Conservation (phyloP, 1,284 basidiomycete genomes). For the Ceratobasidium sp. region DNA sequence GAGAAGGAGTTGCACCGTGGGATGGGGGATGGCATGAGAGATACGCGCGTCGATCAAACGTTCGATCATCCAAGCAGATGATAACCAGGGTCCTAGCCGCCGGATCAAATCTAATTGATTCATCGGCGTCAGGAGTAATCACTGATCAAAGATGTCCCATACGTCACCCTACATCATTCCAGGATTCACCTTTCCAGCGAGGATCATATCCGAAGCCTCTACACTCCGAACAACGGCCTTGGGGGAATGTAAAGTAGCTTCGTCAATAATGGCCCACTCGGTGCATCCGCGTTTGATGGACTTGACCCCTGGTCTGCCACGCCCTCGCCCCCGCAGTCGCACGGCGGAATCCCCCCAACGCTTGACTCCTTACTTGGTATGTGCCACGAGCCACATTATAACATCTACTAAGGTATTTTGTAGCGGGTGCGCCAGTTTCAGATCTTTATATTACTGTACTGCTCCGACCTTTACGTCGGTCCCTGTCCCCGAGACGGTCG, state of each 20-base stretch:
- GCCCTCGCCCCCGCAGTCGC: constrained; percentile 80
- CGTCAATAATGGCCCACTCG: constrained; percentile 67
- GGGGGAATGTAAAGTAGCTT: constrained; percentile 46
- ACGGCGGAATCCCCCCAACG: constrained; percentile 54
- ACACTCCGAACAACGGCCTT: constrained; percentile 39
- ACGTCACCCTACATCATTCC: too few relatives aligned
- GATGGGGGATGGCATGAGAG: constrained; percentile 35
- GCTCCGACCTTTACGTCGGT: too few relatives aligned
- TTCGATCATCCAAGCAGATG: too few relatives aligned
- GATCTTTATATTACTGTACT: constrained; percentile 79
- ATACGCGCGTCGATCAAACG: too few relatives aligned
- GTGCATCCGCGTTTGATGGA: constrained; percentile 75
- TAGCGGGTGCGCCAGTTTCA: constrained; percentile 85
- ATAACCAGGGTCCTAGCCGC: too few relatives aligned
- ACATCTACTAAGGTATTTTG: constrained; percentile 39
- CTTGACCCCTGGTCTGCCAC: constrained; percentile 90
- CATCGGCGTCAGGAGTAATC: too few relatives aligned
- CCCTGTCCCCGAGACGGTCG: too few relatives aligned
- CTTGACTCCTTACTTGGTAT: constrained; percentile 70
- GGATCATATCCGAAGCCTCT: too few relatives aligned
- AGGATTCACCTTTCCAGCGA: too few relatives aligned
- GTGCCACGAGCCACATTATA: constrained; percentile 64
- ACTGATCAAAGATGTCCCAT: too few relatives aligned
- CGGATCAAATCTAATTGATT: too few relatives aligned
- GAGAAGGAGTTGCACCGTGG: constrained; percentile 44